Base-by-base conservation (phyloP, 108 stramenopile genomes). In the Fragilaria crotonensis region DNA sequence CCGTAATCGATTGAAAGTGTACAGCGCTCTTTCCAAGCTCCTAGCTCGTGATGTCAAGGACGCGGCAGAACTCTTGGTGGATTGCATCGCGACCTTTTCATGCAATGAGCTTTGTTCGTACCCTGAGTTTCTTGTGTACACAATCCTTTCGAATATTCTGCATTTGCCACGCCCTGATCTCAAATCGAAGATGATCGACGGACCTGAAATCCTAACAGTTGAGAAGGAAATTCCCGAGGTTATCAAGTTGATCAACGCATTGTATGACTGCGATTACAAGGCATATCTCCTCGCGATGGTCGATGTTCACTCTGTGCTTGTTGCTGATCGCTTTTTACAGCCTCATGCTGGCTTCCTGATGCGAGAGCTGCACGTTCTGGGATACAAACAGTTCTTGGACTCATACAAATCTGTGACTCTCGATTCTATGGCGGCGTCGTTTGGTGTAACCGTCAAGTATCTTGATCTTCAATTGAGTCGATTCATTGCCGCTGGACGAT, bases 361-460 rank as follows among this genome's bases (percentile, higher is more conserved):
- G 70, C 77, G 96, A 45, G 95, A 97, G 80, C 72, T 97, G 27
- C 93, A 95, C 52, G 83, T 98, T 46, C 55, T 93, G 62, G 98
- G 85, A 4, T 96, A 96, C 79, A 76, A 84, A 63, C 96, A 99
- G 75, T 99, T 97, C 79, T 84, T 99, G 59, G 96, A 97, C 72
- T 91, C 96, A n/a, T 99, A 98, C 80, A 84, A 95, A 72, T 85
- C 83, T 36, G 98, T 99, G 41, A 92, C 90, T 19, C 73, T 99
- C 22, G 73, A 78, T 27, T 81, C 84, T 60, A 98, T 99, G 97
- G 95, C 98, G 3, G 54, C 67, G 41, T 77, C 90, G 21, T 98
- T 99, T 82, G 98, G 98, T 45, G 93, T 99, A 5, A 69, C 76
- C 7, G 63, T 62, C 33, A 83, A 80, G 28, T 96, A 95, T 68